A percentile compares a stretch with the other conserved stretches of the same genome.
These are phyloP conservation scores for Phytophthora rubi DNA, from an alignment of 352 stramenopile species.

Conservation along the genomic window DNA sequence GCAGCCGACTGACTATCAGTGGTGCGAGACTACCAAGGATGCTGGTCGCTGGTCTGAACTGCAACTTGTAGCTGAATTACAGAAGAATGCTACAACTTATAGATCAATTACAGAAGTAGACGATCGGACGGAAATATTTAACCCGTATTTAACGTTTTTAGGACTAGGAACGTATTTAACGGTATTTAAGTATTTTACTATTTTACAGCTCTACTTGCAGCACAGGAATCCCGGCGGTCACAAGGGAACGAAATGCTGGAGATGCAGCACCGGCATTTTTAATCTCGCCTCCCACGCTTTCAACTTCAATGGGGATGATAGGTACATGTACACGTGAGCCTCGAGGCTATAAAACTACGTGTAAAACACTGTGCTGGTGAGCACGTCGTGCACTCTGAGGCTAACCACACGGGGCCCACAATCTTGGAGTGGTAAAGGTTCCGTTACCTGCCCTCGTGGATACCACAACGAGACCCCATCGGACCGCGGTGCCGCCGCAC, in stretches of 20 bases:
- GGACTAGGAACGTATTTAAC: too few species aligned
- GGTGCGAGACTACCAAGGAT: too few species aligned
- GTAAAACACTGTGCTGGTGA: neutral
- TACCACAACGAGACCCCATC: neutral
- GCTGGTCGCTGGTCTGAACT: too few species aligned
- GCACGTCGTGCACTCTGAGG: neutral
- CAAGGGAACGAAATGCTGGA: neutral
- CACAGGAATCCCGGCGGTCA: too few species aligned
- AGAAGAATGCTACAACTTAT: too few species aligned
- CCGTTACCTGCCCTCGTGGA: neutral
- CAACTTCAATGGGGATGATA: conserved; percentile 11
- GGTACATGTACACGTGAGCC: neutral
- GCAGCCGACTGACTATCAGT: too few species aligned
- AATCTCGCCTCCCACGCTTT: neutral
- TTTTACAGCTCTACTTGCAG: too few species aligned
- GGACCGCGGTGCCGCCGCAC: neutral
- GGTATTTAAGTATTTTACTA: too few species aligned
- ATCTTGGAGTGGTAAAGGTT: neutral
- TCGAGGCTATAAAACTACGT: neutral
- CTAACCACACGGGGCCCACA: neutral
- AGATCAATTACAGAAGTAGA: too few species aligned
- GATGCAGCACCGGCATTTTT: conserved; percentile 4
- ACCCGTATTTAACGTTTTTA: too few species aligned
- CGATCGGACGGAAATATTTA: too few species aligned
- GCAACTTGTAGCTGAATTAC: too few species aligned